Conservation (phyloP, 768 basidiomycete genomes). For the Saitozyma podzolica region DNA sequence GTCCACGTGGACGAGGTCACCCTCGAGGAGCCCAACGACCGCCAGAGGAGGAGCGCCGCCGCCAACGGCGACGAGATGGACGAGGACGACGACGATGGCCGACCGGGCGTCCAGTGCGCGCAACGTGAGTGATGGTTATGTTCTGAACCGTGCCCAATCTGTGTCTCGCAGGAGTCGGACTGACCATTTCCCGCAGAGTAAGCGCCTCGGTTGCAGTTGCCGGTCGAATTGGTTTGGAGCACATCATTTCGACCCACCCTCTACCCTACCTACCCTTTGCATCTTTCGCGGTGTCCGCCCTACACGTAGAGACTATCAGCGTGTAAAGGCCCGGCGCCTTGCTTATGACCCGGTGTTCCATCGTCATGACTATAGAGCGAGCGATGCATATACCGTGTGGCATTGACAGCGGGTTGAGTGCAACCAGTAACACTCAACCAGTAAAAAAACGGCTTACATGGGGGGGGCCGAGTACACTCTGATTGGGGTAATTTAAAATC, state of each 20-base stretch:
- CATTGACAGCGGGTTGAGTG: no score
- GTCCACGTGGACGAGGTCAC: conserved; percentile 78
- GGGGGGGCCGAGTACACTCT: not conserved
- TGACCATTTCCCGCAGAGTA: conserved; percentile 1
- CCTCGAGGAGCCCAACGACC: conserved; percentile 74
- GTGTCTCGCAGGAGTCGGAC: not conserved
- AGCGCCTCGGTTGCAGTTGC: no score
- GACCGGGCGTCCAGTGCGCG: conserved; percentile 93
- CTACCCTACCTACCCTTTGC: no score
- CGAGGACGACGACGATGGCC: conserved; percentile 72
- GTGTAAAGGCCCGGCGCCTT: no score
- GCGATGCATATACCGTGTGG: no score
- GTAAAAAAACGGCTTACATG: not conserved
- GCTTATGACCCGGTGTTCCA: no score
- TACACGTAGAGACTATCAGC: no score
- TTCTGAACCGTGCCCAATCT: not conserved
- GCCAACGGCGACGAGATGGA: conserved; percentile 73
- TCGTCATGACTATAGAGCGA: no score
- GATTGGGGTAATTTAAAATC: not conserved
- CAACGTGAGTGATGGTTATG: conserved; percentile 43
- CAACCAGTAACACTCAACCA: no score
- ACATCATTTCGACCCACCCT: no score
- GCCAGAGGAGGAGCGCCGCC: conserved; percentile 60
- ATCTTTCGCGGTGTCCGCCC: no score
- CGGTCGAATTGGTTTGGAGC: no score